phyloP scores from a whole-genome alignment of 805 yeast genomes.

The Candida germanica region DNA sequence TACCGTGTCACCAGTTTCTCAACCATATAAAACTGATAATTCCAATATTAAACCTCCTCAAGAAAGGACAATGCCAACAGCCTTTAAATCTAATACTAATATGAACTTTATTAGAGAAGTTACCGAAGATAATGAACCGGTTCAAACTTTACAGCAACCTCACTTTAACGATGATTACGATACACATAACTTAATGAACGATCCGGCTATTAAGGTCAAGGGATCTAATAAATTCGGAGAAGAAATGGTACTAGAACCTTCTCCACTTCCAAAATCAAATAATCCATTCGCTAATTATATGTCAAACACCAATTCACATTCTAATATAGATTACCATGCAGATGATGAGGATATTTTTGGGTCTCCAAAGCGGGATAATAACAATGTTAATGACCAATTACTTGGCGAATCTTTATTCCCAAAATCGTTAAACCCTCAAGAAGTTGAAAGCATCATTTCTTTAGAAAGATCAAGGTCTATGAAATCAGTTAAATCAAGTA shows the following conservation, averaged over 20 bases:
- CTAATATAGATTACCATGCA: neutral
- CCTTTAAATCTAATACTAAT: conserved; percentile 16
- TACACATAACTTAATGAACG: conserved; percentile 17
- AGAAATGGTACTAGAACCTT: conserved; percentile 25
- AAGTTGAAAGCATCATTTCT: conserved; percentile 71
- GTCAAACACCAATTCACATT: neutral
- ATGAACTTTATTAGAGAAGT: conserved; percentile 30
- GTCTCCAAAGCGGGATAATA: conserved; percentile 23
- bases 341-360: conserved; percentile 22
- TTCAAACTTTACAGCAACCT: conserved; percentile 9
- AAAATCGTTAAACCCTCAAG: conserved; percentile 59
- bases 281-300: conserved; percentile 12
- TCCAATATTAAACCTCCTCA: conserved; percentile 12
- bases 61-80: conserved; percentile 9
- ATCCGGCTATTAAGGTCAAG: conserved; percentile 24
- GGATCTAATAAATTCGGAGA: conserved; percentile 20
- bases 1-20: neutral
- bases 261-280: conserved; percentile 17
- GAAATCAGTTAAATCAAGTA: conserved; percentile 47
- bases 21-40: conserved; percentile 4
- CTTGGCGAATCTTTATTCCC: conserved; percentile 64
- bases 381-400: conserved; percentile 22
- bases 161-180: conserved; percentile 16
- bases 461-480: conserved; percentile 63
- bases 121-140: conserved; percentile 18